Evolutionary conservation across 2,329 filamentous ascomycete species (phyloP).

Genomic region (Calonectria hawksworthii): DNA sequence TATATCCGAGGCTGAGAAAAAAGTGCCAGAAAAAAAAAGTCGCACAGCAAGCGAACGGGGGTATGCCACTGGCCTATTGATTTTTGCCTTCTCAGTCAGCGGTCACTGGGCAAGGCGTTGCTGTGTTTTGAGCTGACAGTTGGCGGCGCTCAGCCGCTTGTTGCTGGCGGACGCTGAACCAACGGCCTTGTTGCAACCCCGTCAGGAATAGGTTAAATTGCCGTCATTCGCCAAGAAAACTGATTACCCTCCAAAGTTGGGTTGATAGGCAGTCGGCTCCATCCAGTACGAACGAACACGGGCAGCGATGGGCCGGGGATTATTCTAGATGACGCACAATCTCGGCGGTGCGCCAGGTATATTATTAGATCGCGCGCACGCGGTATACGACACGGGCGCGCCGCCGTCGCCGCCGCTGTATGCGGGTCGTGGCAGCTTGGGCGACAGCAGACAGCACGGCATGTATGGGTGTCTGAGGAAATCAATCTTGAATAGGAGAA

Average conservation of each 20-base stretch:
- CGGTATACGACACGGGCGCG: slow-evolving; percentile 3
- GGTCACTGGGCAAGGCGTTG: not conserved
- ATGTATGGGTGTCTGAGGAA: not conserved
- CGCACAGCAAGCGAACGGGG: not conserved
- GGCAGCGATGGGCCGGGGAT: slow-evolving; percentile 15
- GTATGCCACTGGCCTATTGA: not conserved
- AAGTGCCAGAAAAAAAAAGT: not conserved
- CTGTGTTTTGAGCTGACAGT: not conserved
- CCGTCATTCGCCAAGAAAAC: slow-evolving; percentile 4
- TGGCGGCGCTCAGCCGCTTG: not conserved
- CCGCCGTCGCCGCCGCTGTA: not conserved
- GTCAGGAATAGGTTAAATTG: not conserved
- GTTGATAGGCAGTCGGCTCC: slow-evolving; percentile 9
- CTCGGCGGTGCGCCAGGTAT: slow-evolving; percentile 16
- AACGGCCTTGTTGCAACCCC: not conserved
- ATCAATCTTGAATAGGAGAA: not conserved
- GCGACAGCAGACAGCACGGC: not conserved
- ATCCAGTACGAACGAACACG: slow-evolving; percentile 24
- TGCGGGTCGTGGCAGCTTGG: slow-evolving; percentile 16
- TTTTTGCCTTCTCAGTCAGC: slow-evolving; percentile 5
- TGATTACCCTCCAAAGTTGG: not conserved
- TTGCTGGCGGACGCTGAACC: not conserved
- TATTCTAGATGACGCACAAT: slow-evolving; percentile 19
- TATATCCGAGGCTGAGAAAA: not conserved
- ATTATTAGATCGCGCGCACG: slow-evolving; percentile 3